phyloP scores from a whole-genome alignment of 305 asterid species.

The Solanum aculeatissimum region DNA sequence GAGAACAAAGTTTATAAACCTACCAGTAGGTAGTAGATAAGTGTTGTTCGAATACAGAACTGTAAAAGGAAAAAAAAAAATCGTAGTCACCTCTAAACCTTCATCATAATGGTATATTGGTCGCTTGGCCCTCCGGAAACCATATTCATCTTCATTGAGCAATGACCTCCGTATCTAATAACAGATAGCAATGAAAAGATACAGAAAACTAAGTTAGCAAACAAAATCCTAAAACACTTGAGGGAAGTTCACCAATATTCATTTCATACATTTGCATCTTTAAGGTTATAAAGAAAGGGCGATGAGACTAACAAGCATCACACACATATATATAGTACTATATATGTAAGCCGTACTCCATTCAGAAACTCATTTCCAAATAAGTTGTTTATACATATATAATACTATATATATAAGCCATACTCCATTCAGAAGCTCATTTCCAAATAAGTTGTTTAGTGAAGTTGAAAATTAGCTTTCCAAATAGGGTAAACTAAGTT shows the following conservation, averaged over 20 bases:
- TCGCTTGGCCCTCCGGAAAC: slow-evolving; percentile 54
- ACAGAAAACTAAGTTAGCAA: background rate
- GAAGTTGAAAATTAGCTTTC: background rate
- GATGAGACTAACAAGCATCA: background rate
- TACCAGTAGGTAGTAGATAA: background rate
- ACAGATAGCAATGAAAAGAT: background rate
- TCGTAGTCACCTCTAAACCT: slow-evolving; percentile 54
- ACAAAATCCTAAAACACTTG: background rate
- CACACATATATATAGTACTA: background rate
- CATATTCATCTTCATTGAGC: slow-evolving; percentile 76
- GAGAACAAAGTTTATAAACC: background rate
- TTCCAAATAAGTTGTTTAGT: background rate
- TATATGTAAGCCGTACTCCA: background rate
- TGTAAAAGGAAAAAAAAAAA: background rate
- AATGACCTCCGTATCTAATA: slow-evolving; percentile 61
- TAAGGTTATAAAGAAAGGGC: background rate
- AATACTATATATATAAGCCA: background rate
- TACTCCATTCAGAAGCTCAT: background rate
- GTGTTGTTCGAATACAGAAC: background rate
- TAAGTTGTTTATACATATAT: background rate
- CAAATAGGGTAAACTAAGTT: background rate
- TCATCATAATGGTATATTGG: slow-evolving; percentile 60
- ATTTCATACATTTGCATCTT: background rate
- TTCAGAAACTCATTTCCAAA: background rate
- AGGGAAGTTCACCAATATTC: background rate